Percentiles rank a stretch among this genome's conserved stretches.
These are phyloP conservation scores for Plantago ovata DNA, from an alignment of 257 asterid genomes.

Conservation along the genomic window DNA sequence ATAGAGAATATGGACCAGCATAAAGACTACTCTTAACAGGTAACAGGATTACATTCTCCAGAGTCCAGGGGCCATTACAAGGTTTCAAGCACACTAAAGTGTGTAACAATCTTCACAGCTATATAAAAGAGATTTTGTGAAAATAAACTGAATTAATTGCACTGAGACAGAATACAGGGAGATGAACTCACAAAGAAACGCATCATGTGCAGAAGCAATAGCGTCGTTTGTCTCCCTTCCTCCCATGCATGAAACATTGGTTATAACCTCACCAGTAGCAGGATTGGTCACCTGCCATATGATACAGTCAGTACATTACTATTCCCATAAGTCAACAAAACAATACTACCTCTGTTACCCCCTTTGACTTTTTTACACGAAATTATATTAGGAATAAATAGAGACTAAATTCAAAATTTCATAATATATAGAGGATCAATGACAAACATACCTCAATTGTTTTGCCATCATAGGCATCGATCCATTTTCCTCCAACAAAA, in stretches of 20 bases:
- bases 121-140: conserved; percentile 5
- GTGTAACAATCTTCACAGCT: background rate
- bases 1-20: background rate
- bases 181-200: conserved; percentile 65
- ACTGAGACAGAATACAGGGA: background rate
- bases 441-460: conserved; percentile 60
- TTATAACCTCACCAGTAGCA: conserved; percentile 84
- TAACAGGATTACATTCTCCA: conserved; percentile 11
- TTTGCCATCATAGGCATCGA: conserved; percentile 84
- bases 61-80: background rate
- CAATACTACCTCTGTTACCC: conserved; percentile 8
- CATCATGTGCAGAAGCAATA: conserved; percentile 78
- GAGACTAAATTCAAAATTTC: too few species aligned
- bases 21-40: background rate
- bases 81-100: background rate
- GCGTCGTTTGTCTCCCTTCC: conserved; percentile 87
- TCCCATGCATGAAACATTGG: conserved; percentile 89
- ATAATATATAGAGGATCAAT: background rate
- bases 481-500: conserved; percentile 89
- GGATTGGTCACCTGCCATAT: conserved; percentile 68
- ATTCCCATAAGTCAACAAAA: background rate
- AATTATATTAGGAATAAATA: too few species aligned
- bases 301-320: conserved; percentile 1
- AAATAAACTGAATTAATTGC: background rate
- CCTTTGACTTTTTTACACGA: too few species aligned